phyloP scores from a whole-genome alignment of 202 grass and related monocot genomes.

The Dendrocalamus latiflorus region DNA sequence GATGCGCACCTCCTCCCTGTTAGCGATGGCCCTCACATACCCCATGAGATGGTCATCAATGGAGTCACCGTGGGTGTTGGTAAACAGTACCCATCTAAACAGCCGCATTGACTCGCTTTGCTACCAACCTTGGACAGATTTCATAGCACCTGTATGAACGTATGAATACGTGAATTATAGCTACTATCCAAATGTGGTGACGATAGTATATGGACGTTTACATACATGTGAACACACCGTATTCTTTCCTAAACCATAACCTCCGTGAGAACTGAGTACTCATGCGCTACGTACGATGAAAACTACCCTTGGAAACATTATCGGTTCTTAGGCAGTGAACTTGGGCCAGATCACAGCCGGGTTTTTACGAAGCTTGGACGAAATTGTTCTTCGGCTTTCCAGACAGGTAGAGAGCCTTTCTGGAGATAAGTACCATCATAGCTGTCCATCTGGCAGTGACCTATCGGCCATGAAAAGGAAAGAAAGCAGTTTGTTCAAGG shows the following conservation, averaged over 20 bases:
- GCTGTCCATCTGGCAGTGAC: constrained; percentile 20
- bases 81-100: too few species aligned
- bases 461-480: constrained; percentile 8
- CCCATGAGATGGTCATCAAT: too few species aligned
- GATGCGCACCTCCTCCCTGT: too few species aligned
- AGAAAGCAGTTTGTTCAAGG: constrained; percentile 9
- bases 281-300: not conserved
- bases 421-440: constrained; percentile 4
- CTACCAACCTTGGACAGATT: not conserved
- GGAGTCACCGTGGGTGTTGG: too few species aligned
- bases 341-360: not conserved
- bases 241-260: too few species aligned
- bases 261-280: not conserved
- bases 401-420: constrained; percentile 33
- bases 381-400: constrained; percentile 8
- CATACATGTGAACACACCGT: too few species aligned
- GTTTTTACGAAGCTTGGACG: not conserved
- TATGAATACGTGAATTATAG: not conserved
- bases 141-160: not conserved
- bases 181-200: not conserved
- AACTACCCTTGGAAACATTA: not conserved
- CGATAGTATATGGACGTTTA: too few species aligned
- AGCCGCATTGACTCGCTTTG: too few species aligned
- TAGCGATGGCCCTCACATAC: too few species aligned
- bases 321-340: not conserved